Base-by-base conservation (phyloP, 2,329 filamentous ascomycete species). In the Zymoseptoria tritici region DNA sequence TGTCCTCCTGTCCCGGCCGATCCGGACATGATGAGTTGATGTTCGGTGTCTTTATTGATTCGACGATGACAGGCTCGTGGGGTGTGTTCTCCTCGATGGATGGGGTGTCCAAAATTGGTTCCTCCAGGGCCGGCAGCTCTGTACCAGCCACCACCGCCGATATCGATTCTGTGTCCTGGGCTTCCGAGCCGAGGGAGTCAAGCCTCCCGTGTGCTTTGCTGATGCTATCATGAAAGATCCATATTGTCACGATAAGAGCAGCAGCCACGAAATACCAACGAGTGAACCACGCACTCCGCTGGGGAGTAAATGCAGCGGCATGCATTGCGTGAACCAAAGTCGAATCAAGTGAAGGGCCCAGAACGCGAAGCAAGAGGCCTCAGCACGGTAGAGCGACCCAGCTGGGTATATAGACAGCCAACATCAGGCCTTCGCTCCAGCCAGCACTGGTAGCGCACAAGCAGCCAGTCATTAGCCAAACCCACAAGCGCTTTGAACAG, bases 1-100 rank as follows among this genome's bases (percentile, higher is more conserved):
- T 71, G 62, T 85, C 76, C 6, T 80, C 74, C 7, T 76, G 72
- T 52, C 73, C 72, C 0, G 67, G 67, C 11, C 69, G 57, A 52
- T 61, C 9, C 9, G 36, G 36, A 42, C 36, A 42, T 6, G 36
- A 42, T n/a, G 36, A 16, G 16, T 42, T 9, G 36, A 42, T 42
- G 36, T 13, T 42, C n/a, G 36, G 36, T 42, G 36, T 42, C 4
- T 13, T 16, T 16, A 5, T 42, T 42, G 36, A 5, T n/a, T 42
- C 36, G 11, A 13, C 36, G 36, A 42, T 4, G 36, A 42, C 36
- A 42, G n/a, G 36, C 11, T 42, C 36, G 36, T 42, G 11, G 36
- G 36, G 1, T 13, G 36, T 4, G 36, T 13, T 16, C 11, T 42
- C 36, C 36, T 42, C 16, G 9, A 16, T 16, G 9, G 36, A 42